These are phyloP conservation scores for Amesomyces nigricolor DNA, from an alignment of 2,329 filamentous ascomycete species.

Conservation along the genomic window DNA sequence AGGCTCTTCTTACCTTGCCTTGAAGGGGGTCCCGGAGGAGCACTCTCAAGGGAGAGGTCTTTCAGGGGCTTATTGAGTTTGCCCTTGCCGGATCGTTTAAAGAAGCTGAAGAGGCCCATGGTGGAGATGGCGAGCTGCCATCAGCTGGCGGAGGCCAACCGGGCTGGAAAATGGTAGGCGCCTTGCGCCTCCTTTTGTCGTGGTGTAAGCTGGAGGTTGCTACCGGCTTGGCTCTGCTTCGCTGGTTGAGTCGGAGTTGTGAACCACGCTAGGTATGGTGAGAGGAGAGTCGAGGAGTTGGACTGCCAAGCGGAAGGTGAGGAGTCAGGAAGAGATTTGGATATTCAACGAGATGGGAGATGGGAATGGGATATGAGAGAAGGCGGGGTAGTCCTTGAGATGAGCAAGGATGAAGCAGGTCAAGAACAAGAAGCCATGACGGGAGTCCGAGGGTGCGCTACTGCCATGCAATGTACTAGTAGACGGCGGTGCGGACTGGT, in stretches of 20 bases:
- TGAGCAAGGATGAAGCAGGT: conserved; percentile 3
- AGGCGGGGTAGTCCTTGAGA: not conserved
- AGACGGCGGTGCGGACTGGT: not conserved
- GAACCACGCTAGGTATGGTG: no score
- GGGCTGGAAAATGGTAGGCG: no score
- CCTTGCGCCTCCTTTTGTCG: no score
- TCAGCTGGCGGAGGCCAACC: not conserved
- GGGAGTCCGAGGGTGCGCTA: not conserved
- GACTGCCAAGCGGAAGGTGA: no score
- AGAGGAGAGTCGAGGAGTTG: no score
- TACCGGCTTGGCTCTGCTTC: not conserved
- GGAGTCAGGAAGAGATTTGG: not conserved
- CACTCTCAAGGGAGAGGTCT: conserved; percentile 24
- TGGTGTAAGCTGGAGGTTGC: no score
- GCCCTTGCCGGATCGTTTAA: conserved; percentile 22
- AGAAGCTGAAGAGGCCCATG: conserved; percentile 33
- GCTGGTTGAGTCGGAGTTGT: not conserved
- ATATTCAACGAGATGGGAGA: not conserved
- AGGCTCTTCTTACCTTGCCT: conserved; percentile 23
- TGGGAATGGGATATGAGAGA: not conserved
- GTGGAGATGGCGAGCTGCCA: conserved; percentile 9
- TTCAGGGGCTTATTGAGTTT: conserved; percentile 16
- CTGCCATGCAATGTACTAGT: no score
- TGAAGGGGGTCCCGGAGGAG: conserved; percentile 18
- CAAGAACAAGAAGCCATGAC: not conserved